Evolutionary conservation across 306 rosid genomes (phyloP), one percentile per base, ranked within the genome.

Genomic region (Cucurbita moschata): DNA sequence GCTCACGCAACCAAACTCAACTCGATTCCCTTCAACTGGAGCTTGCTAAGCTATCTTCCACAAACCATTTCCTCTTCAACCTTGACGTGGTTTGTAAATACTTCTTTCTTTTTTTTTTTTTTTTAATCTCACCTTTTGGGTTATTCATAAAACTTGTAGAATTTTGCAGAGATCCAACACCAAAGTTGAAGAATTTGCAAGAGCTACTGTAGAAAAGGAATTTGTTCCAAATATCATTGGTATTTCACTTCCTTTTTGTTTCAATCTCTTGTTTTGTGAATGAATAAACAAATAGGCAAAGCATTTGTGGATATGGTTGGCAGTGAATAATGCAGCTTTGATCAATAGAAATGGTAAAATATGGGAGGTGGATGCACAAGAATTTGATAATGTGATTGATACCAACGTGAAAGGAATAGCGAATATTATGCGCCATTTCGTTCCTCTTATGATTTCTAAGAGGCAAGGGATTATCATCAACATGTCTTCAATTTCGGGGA

Each of bases 201-300:
- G 75, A 3, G 21, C 54, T 10, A 88, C 88, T 14, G 18, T 75
- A 79, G 91, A 85, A 54, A 79, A 79, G 21, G 87, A 79, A 38
- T 78, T 82, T 0, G 80, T 81, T 75, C 98, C 98, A 0, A 92
- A 92, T 73, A 85, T 92, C 53, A 76, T 92, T n/a, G 87, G 89
- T 83, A 72, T 30, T 30, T 3, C 35, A 2, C 35, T 30, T 30
- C 35, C 35, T 30, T 30, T 30, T 30, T 3, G 35, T 30, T 30
- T 30, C 35, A 30, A 30, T 30, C 0, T 30, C 35, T 30, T 2
- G 35, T 30, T 3, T 30, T 30, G 35, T 30, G 35, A 30, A 30
- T 30, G 35, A 30, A 30, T 3, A 30, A 30, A 30, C 35, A 30
- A 30, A 30, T 30, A 30, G 35, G 4, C 2, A 2, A 30, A 30